phyloP scores from a whole-genome alignment of 768 basidiomycete species.

The Mycena polygramma region DNA sequence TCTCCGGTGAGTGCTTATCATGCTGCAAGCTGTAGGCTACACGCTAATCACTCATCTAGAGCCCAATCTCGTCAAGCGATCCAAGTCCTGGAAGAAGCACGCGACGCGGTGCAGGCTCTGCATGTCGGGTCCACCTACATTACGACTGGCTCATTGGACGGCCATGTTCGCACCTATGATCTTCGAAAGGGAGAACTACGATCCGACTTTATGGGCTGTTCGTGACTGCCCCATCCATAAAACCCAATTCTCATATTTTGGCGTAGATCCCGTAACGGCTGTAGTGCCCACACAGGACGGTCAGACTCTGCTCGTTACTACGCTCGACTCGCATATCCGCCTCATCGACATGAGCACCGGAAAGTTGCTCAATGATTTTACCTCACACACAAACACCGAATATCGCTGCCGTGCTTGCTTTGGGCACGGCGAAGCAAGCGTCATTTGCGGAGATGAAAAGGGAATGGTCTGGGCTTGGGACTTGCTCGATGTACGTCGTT shows the following conservation, averaged over 20 bases:
- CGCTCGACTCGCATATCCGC: conserved; percentile 87
- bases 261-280: conserved; percentile 86
- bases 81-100: conserved; percentile 91
- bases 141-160: conserved; percentile 90
- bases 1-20: conserved; percentile 66
- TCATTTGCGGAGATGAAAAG: conserved; percentile 92
- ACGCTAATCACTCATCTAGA: conserved; percentile 49
- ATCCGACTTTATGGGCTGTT: conserved; percentile 92
- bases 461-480: conserved; percentile 96
- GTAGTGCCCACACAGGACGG: conserved; percentile 84
- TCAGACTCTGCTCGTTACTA: conserved; percentile 85
- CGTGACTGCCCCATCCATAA: conserved; percentile 46
- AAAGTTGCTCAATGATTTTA: conserved; percentile 87
- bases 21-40: neutral
- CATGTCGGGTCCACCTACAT: conserved; percentile 76
- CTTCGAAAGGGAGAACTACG: conserved; percentile 92
- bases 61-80: conserved; percentile 87
- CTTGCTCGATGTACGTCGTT: conserved; percentile 78
- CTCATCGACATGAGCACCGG: conserved; percentile 89
- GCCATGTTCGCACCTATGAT: conserved; percentile 93
- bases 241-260: conserved; percentile 16
- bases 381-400: conserved; percentile 77
- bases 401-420: conserved; percentile 89
- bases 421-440: conserved; percentile 83
- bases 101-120: conserved; percentile 87